Evolutionary conservation across 139 green algal genomes (phyloP), one percentile per base, ranked within the genome.

Genomic region (Closterium sp.): DNA sequence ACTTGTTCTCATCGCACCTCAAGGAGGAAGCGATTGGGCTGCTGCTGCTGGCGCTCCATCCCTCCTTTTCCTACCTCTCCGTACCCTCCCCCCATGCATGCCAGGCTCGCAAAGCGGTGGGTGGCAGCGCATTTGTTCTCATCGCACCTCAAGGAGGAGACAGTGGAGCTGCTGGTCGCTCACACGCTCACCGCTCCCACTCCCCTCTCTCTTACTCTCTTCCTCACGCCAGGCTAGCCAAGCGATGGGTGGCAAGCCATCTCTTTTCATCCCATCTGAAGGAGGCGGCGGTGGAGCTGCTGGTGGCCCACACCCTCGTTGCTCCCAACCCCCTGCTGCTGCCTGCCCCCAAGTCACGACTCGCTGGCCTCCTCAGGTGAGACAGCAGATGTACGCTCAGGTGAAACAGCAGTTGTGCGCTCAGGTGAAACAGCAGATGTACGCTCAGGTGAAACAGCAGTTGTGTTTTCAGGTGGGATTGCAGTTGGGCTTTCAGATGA

Each of bases 261-360:
- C 93, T 95, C 32, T 91, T 95, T 5, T 91, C 84, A 19, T 87
- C 22, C 3, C 27, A 38, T 10, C 21, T 95, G 42, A 42, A 73
- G 62, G 93, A 95, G 84, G 93, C 95, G 86, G 92, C 93, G 1
- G 88, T 95, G 29, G 93, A 95, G 92, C 92, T 95, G 31, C 62
- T 95, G 86, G 88, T 94, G 31, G 93, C 93, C 29, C 45, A 27
- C 31, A 30, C 91, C 27, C 95, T 95, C 50, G 87, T 21, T 9
- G 22, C 85, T 5, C 90, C 93, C 13, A 38, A 29, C n/a, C 93
- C 93, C 29, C 45, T 70, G 45, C 45, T 19, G 45, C 94, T 94
- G 19, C n/a, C 17, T 7, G 38, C 62, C 32, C 92, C 92, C 28
- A 85, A 79, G 27, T 94, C 92, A n/a, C 92, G 90, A 32, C 87